These are phyloP conservation scores for Fusarium sp. DNA, from an alignment of 2,329 filamentous ascomycete species.

Conservation along the genomic window DNA sequence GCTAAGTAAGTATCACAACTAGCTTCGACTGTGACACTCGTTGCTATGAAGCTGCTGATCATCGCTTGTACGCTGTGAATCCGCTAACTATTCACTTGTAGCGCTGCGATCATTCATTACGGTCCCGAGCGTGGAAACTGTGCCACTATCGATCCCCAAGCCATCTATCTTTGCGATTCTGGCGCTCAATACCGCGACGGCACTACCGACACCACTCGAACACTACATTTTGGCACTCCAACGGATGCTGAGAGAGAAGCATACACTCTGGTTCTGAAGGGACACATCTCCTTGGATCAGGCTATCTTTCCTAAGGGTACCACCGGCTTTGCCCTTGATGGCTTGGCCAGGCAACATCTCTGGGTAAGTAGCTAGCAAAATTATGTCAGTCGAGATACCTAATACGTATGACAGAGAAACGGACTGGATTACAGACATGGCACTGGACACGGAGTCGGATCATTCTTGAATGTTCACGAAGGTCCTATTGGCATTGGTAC, in stretches of 20 bases:
- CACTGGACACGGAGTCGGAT: conserved; percentile 95
- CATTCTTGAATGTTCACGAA: conserved; percentile 96
- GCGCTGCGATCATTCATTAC: conserved; percentile 96
- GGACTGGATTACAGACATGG: conserved; percentile 96
- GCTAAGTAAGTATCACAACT: conserved; percentile 66
- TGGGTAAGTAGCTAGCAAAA: conserved; percentile 70
- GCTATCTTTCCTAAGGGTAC: conserved; percentile 95
- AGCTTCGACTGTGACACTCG: not conserved
- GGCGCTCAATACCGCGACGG: conserved; percentile 97
- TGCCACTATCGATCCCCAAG: conserved; percentile 82
- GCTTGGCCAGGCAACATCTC: conserved; percentile 87
- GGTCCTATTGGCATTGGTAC: conserved; percentile 97
- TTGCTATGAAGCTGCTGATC: not conserved
- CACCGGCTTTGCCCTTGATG: conserved; percentile 90
- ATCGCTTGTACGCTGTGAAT: not conserved
- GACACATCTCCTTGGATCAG: conserved; percentile 87
- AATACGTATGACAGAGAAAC: conserved; percentile 54
- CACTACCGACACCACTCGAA: conserved; percentile 95
- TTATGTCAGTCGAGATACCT: conserved; percentile 12
- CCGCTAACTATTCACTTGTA: conserved; percentile 50
- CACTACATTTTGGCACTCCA: conserved; percentile 89
- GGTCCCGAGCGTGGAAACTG: conserved; percentile 86
- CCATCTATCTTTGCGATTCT: conserved; percentile 95
- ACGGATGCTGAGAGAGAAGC: conserved; percentile 85
- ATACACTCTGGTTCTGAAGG: conserved; percentile 95